Conservation (phyloP, 2,329 filamentous ascomycete species). For the Fusarium sp. region DNA sequence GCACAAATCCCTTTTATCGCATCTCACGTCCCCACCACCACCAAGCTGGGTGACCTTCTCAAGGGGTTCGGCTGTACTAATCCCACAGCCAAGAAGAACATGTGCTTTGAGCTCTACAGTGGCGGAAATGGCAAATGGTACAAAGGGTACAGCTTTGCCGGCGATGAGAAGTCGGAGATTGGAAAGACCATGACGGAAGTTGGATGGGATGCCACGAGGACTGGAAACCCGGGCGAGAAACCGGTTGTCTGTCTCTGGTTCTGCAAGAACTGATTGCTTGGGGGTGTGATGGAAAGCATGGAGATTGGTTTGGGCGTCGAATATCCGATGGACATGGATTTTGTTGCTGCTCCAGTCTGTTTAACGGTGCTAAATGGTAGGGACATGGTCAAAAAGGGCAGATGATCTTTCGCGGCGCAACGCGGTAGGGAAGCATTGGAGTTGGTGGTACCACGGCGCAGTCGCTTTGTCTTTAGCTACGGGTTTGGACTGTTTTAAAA, state of each 20-base stretch:
- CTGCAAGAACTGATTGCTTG: conserved; percentile 62
- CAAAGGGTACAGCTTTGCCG: conserved; percentile 66
- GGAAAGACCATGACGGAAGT: conserved; percentile 67
- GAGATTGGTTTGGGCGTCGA: not conserved
- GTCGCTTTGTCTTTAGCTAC: conserved; percentile 3
- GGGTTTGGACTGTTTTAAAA: not conserved
- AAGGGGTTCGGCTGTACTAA: conserved; percentile 71
- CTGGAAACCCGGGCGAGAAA: conserved; percentile 63
- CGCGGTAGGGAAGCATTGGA: conserved; percentile 4
- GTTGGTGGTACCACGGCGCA: conserved; percentile 5
- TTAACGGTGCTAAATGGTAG: not conserved
- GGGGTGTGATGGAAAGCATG: not conserved
- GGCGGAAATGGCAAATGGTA: conserved; percentile 73
- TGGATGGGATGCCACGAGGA: conserved; percentile 70
- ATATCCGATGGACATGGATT: not conserved
- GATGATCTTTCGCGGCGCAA: not conserved
- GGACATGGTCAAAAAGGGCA: accelerated
- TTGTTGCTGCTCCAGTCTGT: not conserved
- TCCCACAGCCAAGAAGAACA: conserved; percentile 65
- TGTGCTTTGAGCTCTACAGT: conserved; percentile 69
- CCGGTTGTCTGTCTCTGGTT: conserved; percentile 74
- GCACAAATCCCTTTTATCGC: conserved; percentile 63
- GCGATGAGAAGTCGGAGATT: conserved; percentile 64
- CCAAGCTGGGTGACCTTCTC: conserved; percentile 70
- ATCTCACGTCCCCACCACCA: conserved; percentile 67